Conservation (phyloP, 78 protist species). For the Pelomyxa schiedti region DNA sequence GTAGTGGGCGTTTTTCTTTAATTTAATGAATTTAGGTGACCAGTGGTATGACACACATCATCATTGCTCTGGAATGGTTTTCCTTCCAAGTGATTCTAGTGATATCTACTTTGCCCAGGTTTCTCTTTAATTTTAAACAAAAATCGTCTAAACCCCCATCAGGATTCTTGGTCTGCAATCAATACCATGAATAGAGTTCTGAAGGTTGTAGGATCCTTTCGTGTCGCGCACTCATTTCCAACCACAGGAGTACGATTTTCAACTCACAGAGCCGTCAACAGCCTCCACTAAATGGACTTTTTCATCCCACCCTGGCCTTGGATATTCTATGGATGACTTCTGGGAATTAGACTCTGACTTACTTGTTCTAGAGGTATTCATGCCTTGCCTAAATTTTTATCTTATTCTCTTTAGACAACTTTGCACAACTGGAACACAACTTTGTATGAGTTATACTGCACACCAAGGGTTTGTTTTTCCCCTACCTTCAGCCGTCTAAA, state of each 20-base stretch:
- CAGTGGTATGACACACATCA: background rate
- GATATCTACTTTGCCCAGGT: background rate
- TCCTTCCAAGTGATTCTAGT: background rate
- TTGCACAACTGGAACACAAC: background rate
- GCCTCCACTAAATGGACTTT: background rate
- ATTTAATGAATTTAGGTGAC: too few species aligned
- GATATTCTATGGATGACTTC: background rate
- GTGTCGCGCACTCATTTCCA: too few species aligned
- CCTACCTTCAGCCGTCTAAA: too few species aligned
- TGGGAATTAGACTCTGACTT: background rate
- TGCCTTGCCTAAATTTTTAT: too few species aligned
- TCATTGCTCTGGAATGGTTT: background rate
- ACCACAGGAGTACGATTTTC: background rate
- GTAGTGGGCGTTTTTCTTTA: too few species aligned
- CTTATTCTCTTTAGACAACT: too few species aligned
- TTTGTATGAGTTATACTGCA: background rate
- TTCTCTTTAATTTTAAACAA: too few species aligned
- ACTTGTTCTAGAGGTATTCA: background rate
- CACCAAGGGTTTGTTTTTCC: too few species aligned
- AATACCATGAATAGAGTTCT: background rate
- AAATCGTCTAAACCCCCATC: too few species aligned
- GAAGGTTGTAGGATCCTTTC: too few species aligned
- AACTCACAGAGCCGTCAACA: background rate
- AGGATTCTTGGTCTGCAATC: background rate
- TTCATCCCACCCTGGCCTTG: background rate